Percentiles rank a stretch among this genome's conserved stretches.
These are phyloP conservation scores for Cichorium intybus DNA, from an alignment of 140 eudicot species.

Conservation along the genomic window DNA sequence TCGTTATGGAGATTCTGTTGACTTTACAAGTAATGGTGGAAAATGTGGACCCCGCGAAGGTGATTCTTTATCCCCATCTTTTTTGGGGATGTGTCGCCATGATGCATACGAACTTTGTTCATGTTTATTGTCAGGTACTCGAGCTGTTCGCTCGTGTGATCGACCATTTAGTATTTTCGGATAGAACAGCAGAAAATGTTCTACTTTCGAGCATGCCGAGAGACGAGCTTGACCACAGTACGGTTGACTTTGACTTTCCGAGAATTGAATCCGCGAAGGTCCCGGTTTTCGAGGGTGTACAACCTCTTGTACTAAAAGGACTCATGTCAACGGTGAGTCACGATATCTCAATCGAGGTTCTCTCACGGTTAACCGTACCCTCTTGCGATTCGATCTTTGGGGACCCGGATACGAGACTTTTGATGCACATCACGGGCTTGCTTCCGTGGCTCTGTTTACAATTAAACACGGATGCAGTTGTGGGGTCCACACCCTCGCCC, in stretches of 20 bases:
- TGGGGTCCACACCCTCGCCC: conserved; percentile 43
- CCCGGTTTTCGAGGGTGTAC: conserved; percentile 84
- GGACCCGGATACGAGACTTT: conserved; percentile 74
- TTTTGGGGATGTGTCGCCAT: conserved; percentile 98
- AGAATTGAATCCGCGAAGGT: conserved; percentile 48
- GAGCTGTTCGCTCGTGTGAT: conserved; percentile 84
- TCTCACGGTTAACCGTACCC: conserved; percentile 75
- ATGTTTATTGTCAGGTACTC: conserved; percentile 90
- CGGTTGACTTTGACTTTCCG: conserved; percentile 49
- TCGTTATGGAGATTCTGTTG: conserved; percentile 76
- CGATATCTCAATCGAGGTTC: conserved; percentile 71
- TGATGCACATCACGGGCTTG: conserved; percentile 84
- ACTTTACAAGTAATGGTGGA: conserved; percentile 97
- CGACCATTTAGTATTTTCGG: conserved; percentile 70
- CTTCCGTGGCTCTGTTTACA: conserved; percentile 97
- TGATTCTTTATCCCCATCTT: conserved; percentile 90
- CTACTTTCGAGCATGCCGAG: conserved; percentile 96
- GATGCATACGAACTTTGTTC: conserved; percentile 96
- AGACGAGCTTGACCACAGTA: conserved; percentile 65
- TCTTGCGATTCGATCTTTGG: conserved; percentile 91
- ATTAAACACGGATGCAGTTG: conserved; percentile 56
- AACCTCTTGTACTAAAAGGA: conserved; percentile 90
- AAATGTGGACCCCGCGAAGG: conserved; percentile 88
- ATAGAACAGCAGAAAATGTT: conserved; percentile 85
- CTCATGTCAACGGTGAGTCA: conserved; percentile 93